Base-by-base conservation (phyloP, 176 grass and related monocot species). In the Zea luxurians region DNA sequence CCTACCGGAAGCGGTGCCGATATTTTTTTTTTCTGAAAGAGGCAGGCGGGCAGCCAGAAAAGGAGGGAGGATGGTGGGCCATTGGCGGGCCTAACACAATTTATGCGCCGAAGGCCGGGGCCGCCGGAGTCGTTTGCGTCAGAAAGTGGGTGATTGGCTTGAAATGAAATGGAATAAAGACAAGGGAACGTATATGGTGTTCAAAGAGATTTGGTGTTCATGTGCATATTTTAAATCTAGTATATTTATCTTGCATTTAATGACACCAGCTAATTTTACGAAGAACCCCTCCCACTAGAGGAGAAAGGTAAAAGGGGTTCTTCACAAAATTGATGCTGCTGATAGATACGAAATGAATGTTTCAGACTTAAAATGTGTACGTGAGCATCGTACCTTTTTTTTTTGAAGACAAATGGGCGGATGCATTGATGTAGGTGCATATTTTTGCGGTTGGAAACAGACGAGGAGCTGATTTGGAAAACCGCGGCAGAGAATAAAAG, bases 391-490 rank as follows among this genome's bases (percentile, higher is more conserved):
- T n/a, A n/a, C n/a, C n/a, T n/a, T n/a, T n/a, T n/a, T n/a, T n/a
- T n/a, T n/a, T n/a, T n/a, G n/a, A 57, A 48, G 61, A 41, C 42
- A 61, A 71, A 38, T 37, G 45, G 42, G 46, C 42, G 37, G 4
- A 4, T 20, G 43, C 60, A 76, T 69, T 76, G 13, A 83, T 67
- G 54, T 52, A 10, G 35, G 5, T 53, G 74, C 64, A 70, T 53
- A 35, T 48, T 76, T 68, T 76, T 15, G 59, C 34, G 36, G 73
- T 35, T 50, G 72, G 60, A 38, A 54, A 76, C 42, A 37, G 48
- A 58, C 44, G 44, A 48, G 44, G 59, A 62, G 42, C 58, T 62
- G 7, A 63, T 76, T 76, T 63, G 60, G 42, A 76, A 76, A 76
- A 48, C 74, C 42, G 20, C 58, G 20, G 74, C 43, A 8, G 18